Conservation (phyloP, 208 protist species). For the Trypanosoma rangeli region DNA sequence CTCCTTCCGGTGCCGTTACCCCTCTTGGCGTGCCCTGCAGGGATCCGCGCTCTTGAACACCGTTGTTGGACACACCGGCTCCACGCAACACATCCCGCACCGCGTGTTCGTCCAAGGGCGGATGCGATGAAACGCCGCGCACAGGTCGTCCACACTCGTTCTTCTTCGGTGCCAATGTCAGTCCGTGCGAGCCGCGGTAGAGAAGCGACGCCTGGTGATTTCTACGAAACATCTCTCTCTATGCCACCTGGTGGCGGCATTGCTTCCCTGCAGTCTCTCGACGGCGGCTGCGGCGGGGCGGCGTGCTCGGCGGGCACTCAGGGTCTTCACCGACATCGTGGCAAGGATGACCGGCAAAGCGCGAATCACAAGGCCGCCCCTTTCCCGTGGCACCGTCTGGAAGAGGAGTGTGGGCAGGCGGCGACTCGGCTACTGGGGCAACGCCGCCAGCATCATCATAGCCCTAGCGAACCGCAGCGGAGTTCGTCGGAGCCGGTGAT, state of each 20-base stretch:
- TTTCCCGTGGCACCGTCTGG: constrained; percentile 10
- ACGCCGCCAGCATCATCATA: not conserved
- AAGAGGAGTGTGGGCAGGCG: constrained; percentile 6
- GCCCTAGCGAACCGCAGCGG: not conserved
- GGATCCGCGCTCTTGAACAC: not conserved
- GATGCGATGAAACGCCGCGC: not conserved
- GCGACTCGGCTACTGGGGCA: not conserved
- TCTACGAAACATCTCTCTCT: not conserved
- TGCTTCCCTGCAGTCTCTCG: not conserved
- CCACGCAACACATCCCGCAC: not conserved
- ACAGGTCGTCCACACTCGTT: not conserved
- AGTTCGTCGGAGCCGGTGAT: not conserved
- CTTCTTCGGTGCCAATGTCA: not conserved
- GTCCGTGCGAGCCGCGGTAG: constrained; percentile 4
- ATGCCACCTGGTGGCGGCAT: not conserved
- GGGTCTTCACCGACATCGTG: not conserved
- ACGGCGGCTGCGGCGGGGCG: too few species aligned
- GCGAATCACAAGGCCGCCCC: not conserved
- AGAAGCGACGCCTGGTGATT: constrained; percentile 11
- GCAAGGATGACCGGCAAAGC: not conserved
- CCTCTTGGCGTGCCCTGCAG: not conserved
- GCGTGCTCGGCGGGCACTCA: not conserved
- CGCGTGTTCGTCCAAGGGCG: constrained; percentile 1
- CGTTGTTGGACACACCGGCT: not conserved
- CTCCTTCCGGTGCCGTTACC: not conserved